Conservation (phyloP, 192 early-diverging fungal species). For the Coemansia sp. region DNA sequence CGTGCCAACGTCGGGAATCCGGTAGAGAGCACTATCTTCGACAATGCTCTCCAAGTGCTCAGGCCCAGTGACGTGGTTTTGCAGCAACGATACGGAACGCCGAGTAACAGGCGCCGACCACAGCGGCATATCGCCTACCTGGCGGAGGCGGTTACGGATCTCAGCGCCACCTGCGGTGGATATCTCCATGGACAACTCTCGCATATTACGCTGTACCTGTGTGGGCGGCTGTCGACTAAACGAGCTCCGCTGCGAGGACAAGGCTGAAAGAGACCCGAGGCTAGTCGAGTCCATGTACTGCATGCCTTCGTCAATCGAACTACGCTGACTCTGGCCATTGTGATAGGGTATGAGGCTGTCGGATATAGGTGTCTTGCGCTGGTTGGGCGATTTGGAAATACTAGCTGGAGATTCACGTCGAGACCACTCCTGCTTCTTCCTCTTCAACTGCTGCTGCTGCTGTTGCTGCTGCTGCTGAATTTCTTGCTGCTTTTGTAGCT, state of each 20-base stretch:
- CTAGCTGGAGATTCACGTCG: slow-evolving; percentile 20
- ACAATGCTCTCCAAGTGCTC: slow-evolving; percentile 50
- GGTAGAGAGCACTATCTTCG: slow-evolving; percentile 32
- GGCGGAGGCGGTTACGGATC: slow-evolving; percentile 25
- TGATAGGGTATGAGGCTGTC: slow-evolving; percentile 18
- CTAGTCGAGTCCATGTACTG: slow-evolving; percentile 33
- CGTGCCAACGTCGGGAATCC: neutral
- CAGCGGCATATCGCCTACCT: slow-evolving; percentile 25
- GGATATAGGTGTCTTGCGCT: slow-evolving; percentile 21
- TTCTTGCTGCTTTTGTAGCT: slow-evolving; percentile 28
- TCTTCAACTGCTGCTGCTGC: slow-evolving; percentile 14
- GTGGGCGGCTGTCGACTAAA: slow-evolving; percentile 23
- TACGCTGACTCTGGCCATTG: slow-evolving; percentile 27
- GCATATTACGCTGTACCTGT: slow-evolving; percentile 31
- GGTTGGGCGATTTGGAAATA: slow-evolving; percentile 20
- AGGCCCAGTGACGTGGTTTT: slow-evolving; percentile 18
- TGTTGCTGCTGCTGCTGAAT: slow-evolving; percentile 16
- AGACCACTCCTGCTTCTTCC: slow-evolving; percentile 42
- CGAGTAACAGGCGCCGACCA: slow-evolving; percentile 42
- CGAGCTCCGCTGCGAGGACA: slow-evolving; percentile 45
- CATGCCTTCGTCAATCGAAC: slow-evolving; percentile 43
- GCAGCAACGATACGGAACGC: slow-evolving; percentile 47
- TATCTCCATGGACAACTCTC: slow-evolving; percentile 44
- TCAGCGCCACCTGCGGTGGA: slow-evolving; percentile 20
- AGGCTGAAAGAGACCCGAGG: slow-evolving; percentile 20